A percentile compares a stretch with the other conserved stretches of the same genome.
These are phyloP conservation scores for Arthroderma sp. DNA, from an alignment of 2,329 filamentous ascomycete genomes.

Conservation along the genomic window DNA sequence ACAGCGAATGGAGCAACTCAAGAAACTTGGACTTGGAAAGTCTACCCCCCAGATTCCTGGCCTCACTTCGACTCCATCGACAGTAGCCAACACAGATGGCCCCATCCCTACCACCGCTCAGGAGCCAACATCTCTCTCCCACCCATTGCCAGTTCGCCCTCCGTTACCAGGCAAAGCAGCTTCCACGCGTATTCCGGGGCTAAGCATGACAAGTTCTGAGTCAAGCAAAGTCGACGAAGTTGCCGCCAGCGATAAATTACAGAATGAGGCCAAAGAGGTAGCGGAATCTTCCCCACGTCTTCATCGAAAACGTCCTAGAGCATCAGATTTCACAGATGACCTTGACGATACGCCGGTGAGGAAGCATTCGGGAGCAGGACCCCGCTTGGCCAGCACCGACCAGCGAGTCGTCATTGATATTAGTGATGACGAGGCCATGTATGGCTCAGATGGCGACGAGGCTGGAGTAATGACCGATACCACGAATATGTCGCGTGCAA, in stretches of 20 bases:
- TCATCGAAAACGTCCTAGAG: conserved; percentile 49
- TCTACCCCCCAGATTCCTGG: conserved; percentile 12
- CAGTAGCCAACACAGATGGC: conserved; percentile 12
- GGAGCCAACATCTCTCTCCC: conserved; percentile 15
- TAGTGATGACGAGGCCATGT: conserved; percentile 53
- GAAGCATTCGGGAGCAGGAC: conserved; percentile 50
- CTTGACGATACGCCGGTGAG: conserved; percentile 38
- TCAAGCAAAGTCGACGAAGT: background rate
- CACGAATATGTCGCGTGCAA: conserved; percentile 23
- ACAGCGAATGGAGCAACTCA: conserved; percentile 65
- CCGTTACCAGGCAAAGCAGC: conserved; percentile 21
- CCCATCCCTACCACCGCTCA: conserved; percentile 1
- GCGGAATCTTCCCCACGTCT: conserved; percentile 11
- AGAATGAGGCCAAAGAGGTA: background rate
- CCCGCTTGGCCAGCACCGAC: conserved; percentile 32
- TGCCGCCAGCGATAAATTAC: background rate
- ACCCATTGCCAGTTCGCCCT: conserved; percentile 30
- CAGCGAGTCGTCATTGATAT: conserved; percentile 69
- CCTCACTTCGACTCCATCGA: conserved; percentile 10
- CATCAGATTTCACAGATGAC: conserved; percentile 56
- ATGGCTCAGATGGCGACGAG: conserved; percentile 12
- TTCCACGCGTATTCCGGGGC: conserved; percentile 38
- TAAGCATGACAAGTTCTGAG: conserved; percentile 36
- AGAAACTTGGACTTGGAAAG: conserved; percentile 39
- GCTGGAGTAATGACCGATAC: background rate